Percentiles rank a stretch among this genome's conserved stretches.
phyloP scores from a whole-genome alignment of 2,329 filamentous ascomycete genomes.

The Didymella glomerata region DNA sequence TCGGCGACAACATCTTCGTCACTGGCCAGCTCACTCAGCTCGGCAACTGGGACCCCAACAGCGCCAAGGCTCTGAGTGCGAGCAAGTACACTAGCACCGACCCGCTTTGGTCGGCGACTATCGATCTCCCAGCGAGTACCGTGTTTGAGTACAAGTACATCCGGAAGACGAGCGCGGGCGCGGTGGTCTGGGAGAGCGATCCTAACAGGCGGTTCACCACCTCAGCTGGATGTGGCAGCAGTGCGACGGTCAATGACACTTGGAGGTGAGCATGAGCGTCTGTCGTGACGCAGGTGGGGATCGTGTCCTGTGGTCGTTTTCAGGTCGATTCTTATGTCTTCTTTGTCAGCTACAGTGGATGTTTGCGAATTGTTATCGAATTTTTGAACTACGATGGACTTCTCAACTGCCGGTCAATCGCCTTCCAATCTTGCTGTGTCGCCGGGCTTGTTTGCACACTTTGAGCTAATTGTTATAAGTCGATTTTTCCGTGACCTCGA shows the following conservation, averaged over 20 bases:
- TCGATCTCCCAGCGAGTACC: conserved; percentile 53
- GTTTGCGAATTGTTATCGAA: too few relatives aligned
- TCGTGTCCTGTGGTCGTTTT: too few relatives aligned
- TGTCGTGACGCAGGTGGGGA: too few relatives aligned
- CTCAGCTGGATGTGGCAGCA: conserved; percentile 31
- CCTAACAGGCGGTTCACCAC: conserved; percentile 53
- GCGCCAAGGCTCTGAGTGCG: conserved; percentile 53
- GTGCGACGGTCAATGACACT: conserved; percentile 28
- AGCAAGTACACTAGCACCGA: conserved; percentile 54
- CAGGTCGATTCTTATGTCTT: too few relatives aligned
- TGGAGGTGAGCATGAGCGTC: conserved; percentile 25
- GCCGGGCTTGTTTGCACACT: too few relatives aligned
- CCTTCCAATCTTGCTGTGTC: too few relatives aligned
- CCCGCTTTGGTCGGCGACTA: conserved; percentile 56
- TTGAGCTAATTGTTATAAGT: too few relatives aligned
- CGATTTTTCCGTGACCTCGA: too few relatives aligned
- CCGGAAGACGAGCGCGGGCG: conserved; percentile 54
- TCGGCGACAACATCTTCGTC: conserved; percentile 59
- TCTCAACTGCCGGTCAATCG: too few relatives aligned
- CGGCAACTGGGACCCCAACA: conserved; percentile 54
- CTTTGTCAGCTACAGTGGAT: too few relatives aligned
- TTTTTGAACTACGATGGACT: too few relatives aligned
- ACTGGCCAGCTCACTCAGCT: conserved; percentile 55
- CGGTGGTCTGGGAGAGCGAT: conserved; percentile 56
- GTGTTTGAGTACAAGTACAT: conserved; percentile 57